Conservation (phyloP, 345 rosid genomes). For the Eucalyptus regnans region DNA sequence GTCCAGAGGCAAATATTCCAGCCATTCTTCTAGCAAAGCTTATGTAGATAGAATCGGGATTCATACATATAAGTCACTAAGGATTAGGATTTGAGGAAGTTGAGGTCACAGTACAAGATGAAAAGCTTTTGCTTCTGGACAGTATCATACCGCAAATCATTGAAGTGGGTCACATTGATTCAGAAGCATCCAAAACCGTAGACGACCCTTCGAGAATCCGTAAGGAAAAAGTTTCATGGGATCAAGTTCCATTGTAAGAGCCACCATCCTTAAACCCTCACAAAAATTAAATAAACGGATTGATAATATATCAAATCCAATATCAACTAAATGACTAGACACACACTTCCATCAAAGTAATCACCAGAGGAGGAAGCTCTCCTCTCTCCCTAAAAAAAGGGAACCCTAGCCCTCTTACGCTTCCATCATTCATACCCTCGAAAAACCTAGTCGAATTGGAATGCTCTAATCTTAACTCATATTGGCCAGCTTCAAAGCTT, state of each 20-base stretch:
- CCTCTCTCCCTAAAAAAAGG: neutral
- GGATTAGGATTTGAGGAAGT: neutral
- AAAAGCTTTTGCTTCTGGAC: neutral
- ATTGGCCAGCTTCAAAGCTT: constrained; percentile 3
- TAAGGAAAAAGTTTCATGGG: neutral
- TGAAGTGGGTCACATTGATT: neutral
- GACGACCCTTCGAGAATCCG: neutral
- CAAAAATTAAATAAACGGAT: neutral
- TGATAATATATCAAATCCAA: neutral
- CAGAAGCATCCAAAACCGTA: neutral
- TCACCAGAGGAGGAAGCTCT: neutral
- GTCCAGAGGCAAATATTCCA: neutral
- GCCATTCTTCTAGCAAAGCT: neutral
- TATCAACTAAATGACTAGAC: neutral
- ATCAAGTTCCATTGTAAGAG: neutral
- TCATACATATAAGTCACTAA: neutral
- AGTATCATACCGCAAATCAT: neutral
- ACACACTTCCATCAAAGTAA: neutral
- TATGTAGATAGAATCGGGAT: neutral
- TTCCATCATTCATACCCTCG: neutral
- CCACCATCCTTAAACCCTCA: neutral
- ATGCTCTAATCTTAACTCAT: neutral
- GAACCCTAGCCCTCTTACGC: neutral
- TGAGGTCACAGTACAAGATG: neutral
- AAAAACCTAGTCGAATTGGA: neutral